Conservation (phyloP, 768 basidiomycete genomes). For the Auricularia sp. region DNA sequence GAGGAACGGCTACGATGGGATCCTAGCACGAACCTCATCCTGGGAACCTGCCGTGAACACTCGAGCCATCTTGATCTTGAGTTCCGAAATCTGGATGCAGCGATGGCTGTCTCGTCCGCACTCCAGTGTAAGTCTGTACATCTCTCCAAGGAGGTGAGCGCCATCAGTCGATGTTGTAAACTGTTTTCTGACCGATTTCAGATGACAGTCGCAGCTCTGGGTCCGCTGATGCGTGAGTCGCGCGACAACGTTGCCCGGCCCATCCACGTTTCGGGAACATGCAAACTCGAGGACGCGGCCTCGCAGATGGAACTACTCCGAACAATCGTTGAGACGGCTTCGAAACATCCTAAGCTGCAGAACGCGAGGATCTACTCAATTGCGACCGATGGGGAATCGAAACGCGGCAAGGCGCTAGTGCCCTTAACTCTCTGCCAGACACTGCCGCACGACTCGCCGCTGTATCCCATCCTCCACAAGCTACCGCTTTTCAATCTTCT, state of each 20-base stretch:
- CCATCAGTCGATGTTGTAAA: neutral
- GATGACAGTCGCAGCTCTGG: constrained; percentile 20
- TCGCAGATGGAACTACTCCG: constrained; percentile 12
- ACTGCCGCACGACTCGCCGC: constrained; percentile 14
- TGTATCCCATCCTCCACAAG: constrained; percentile 17
- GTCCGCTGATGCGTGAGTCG: constrained; percentile 12
- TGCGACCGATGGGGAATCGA: constrained; percentile 23
- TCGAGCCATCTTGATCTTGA: constrained; percentile 8
- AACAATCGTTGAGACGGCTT: neutral
- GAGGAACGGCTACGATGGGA: constrained; percentile 16
- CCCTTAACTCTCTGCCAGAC: constrained; percentile 15
- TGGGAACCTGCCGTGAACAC: constrained; percentile 19
- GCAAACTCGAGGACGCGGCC: constrained; percentile 17
- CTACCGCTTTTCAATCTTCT: constrained; percentile 20
- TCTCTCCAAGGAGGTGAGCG: constrained; percentile 5
- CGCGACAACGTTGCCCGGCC: constrained; percentile 17
- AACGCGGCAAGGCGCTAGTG: constrained; percentile 18
- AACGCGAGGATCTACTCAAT: constrained; percentile 9
- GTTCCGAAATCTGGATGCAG: constrained; percentile 9
- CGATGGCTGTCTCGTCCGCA: neutral
- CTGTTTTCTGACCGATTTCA: neutral
- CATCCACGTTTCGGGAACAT: constrained; percentile 18
- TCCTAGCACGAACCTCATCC: constrained; percentile 14
- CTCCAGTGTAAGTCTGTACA: constrained; percentile 7
- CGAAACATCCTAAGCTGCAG: constrained; percentile 1